Conservation (phyloP, 805 yeast species). For the Danielozyma ontarioensis region DNA sequence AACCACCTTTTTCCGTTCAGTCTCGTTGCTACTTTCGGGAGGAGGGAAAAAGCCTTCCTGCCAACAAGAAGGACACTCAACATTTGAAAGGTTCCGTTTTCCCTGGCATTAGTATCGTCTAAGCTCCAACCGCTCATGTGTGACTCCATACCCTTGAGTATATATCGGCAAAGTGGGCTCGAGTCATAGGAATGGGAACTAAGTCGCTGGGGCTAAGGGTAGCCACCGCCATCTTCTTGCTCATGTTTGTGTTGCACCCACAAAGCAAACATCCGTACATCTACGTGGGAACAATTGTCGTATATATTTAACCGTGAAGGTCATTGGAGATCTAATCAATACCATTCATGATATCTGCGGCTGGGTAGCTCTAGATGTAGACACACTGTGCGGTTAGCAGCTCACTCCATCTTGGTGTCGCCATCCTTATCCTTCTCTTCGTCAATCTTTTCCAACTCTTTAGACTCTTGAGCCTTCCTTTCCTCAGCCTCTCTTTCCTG, state of each 20-base stretch:
- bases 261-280: too few relatives aligned
- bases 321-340: too few relatives aligned
- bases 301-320: too few relatives aligned
- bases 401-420: too few relatives aligned
- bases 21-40: conserved; percentile 54
- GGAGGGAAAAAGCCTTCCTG: conserved; percentile 45
- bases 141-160: conserved; percentile 36
- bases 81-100: conserved; percentile 49
- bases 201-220: too few relatives aligned
- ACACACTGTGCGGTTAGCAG: too few relatives aligned
- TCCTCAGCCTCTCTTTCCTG: conserved; percentile 65
- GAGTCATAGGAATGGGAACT: conserved; percentile 27
- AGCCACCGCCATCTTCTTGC: too few relatives aligned
- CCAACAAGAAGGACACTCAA: conserved; percentile 54
- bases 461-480: conserved; percentile 11
- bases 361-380: too few relatives aligned
- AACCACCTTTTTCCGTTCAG: conserved; percentile 39
- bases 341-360: too few relatives aligned
- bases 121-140: background rate
- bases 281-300: too few relatives aligned
- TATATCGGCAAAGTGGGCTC: conserved; percentile 50
- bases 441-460: conserved; percentile 29
- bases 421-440: conserved; percentile 16
- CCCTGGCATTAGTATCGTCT: conserved; percentile 33
- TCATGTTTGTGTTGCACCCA: too few relatives aligned